These are phyloP conservation scores for Brassica balearica DNA, from an alignment of 441 rosid species.

Conservation along the genomic window DNA sequence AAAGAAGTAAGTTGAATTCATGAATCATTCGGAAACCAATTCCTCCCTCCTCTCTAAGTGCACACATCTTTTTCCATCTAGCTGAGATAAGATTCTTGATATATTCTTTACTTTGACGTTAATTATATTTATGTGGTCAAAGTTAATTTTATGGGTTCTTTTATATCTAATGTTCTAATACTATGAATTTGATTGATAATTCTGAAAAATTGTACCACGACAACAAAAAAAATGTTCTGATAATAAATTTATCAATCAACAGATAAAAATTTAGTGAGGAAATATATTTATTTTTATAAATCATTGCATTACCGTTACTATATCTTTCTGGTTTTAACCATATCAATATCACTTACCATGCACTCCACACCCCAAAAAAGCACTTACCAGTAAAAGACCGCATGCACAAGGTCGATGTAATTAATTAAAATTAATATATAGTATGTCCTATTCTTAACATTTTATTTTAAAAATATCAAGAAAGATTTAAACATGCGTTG, in stretches of 20 bases:
- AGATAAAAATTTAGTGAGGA: not conserved
- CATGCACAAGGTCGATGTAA: not conserved
- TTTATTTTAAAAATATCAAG: not conserved
- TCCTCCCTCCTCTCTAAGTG: no score
- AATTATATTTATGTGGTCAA: not conserved
- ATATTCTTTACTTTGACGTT: not conserved
- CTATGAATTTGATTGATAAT: not conserved
- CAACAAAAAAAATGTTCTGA: not conserved
- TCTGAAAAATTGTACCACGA: not conserved
- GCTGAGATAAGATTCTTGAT: constrained; percentile 23
- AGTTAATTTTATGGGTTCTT: not conserved
- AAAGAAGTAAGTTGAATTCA: no score
- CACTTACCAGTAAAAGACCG: not conserved
- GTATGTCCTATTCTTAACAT: no score
- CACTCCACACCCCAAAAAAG: not conserved
- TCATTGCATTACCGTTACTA: not conserved
- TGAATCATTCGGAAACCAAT: no score
- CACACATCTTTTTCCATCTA: no score
- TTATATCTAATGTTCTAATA: not conserved
- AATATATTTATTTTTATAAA: not conserved
- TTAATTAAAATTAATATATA: not conserved
- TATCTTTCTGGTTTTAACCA: not conserved
- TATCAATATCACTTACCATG: not conserved
- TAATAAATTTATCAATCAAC: not conserved
- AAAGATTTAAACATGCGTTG: not conserved